Evolutionary conservation across 2,329 filamentous ascomycete species (phyloP), one percentile per base, ranked within the genome.

Genomic region (Coniella vitis): DNA sequence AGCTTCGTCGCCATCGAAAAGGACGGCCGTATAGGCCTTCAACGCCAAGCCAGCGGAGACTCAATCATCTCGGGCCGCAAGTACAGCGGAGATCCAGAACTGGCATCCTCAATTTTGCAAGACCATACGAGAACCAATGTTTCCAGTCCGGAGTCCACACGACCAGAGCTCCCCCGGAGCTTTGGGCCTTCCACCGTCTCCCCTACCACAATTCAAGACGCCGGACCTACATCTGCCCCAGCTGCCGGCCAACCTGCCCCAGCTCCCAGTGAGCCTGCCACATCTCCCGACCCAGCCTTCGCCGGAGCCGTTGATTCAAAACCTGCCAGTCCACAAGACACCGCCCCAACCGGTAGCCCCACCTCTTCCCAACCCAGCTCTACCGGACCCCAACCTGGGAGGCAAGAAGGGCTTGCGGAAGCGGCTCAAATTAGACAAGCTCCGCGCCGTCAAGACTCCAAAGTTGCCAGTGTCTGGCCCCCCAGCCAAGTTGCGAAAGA

Each of bases 1-100:
- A 87, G 73, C 62, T 90, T 90, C 62, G 77, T 90, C 45, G 79
- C 84, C 16, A 76, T 90, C 39, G 84, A 89, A 61, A 80, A 80
- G 54, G 76, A 80, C 65, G 78, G 78, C 47, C 69, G 74, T 38
- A 68, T 81, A 56, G 78, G 78, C 39, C 64, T 81, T 25, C 71
- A 68, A 58, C 63, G 69, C 51, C 67, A 72, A 37, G 62, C 61
- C 20, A 74, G 71, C 54, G 61, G 63, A 36, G 71, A 74, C 21
- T 73, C 71, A 0, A 61, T 59, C 36, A 61, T 65, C 5, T 65
- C 64, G 7, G 61, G 61, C 16, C 60, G 66, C 29, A 67, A 65
- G 46, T 53, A 60, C 19, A 68, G 65, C 58, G 65, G 65, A 52
- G 68, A 65, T 7, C 69, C 63, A 32, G 65, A 68, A 45, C 57